Evolutionary conservation across 2,329 filamentous ascomycete genomes (phyloP).

Genomic region (Juglanconis sp.): DNA sequence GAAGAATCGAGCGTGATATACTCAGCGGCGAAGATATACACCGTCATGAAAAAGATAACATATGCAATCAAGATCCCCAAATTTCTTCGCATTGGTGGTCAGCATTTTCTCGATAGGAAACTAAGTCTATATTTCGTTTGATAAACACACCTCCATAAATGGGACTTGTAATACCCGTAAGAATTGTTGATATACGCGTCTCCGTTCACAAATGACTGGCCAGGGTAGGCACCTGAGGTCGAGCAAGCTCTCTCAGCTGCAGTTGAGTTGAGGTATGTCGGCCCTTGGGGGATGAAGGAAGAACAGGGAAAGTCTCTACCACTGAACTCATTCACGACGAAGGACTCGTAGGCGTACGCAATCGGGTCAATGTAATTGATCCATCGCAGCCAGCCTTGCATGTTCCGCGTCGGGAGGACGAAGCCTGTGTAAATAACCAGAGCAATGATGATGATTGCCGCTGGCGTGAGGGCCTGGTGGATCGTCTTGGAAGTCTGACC

Average conservation of each 20-base stretch:
- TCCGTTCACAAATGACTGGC: conserved; percentile 53
- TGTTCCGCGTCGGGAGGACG: conserved; percentile 48
- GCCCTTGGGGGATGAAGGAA: conserved; percentile 37
- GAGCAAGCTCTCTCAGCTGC: conserved; percentile 51
- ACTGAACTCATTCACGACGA: conserved; percentile 33
- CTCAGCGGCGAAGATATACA: conserved; percentile 64
- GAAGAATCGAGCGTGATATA: conserved; percentile 51
- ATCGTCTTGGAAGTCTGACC: conserved; percentile 67
- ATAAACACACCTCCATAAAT: conserved; percentile 45
- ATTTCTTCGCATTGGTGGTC: conserved; percentile 36
- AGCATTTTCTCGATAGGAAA: no score
- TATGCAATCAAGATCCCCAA: conserved; percentile 66
- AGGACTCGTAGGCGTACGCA: conserved; percentile 48
- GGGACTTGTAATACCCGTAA: conserved; percentile 54
- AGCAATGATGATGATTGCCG: conserved; percentile 54
- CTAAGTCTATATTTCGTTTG: no score
- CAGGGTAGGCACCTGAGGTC: conserved; percentile 52
- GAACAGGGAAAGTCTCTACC: conserved; percentile 25
- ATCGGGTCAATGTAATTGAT: conserved; percentile 70
- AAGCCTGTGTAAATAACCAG: conserved; percentile 62
- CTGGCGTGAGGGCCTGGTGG: conserved; percentile 52
- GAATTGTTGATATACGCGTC: conserved; percentile 56
- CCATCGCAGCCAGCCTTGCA: conserved; percentile 73
- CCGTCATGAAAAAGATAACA: conserved; percentile 57
- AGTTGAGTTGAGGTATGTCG: conserved; percentile 38